Evolutionary conservation across 208 protist genomes (phyloP), one percentile per base, ranked within the genome.

Genomic region (Wallacemonas sp.): DNA sequence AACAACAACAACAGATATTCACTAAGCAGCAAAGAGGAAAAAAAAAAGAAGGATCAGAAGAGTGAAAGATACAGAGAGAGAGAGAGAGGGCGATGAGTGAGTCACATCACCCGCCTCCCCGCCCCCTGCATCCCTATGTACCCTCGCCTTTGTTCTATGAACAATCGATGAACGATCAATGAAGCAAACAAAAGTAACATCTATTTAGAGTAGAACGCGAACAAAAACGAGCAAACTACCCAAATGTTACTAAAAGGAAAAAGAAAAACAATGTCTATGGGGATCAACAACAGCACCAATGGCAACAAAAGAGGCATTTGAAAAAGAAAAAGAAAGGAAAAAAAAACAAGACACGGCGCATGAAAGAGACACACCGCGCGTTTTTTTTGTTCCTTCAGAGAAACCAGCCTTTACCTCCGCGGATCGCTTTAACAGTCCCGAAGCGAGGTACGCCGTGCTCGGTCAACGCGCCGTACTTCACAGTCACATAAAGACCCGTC

Each of bases 341-440:
- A 11, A 22, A 58, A 4, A 33, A 15, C 51, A 58, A 34, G 8
- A 38, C n/a, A n/a, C n/a, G n/a, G n/a, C n/a, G n/a, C n/a, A n/a
- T n/a, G n/a, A n/a, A n/a, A n/a, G n/a, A 41, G 36, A 41, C 36
- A 41, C 6, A 41, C 14, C 14, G 36, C 36, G 17, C 31, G 27
- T 8, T 30, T n/a, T n/a, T n/a, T n/a, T n/a, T n/a, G n/a, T 26
- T 30, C 2, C 21, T 17, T 74, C 49, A 88, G 70, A 96, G 59
- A 65, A 92, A 93, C 90, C 90, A 96, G 11, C 90, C 90, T 45
- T 92, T 93, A 0, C 87, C 85, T 2, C 90, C 90, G 15, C 90
- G 82, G 42, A 96, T 94, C 24, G 83, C 82, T 69, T 96, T 96
- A 22, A 96, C 82, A 31, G 76, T 82, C 26, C 75, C 82, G 72